Percentiles rank a stretch among this genome's conserved stretches.
These are phyloP conservation scores for Lasiodiplodia hormozganensis DNA, from an alignment of 2,329 filamentous ascomycete species.

Conservation along the genomic window DNA sequence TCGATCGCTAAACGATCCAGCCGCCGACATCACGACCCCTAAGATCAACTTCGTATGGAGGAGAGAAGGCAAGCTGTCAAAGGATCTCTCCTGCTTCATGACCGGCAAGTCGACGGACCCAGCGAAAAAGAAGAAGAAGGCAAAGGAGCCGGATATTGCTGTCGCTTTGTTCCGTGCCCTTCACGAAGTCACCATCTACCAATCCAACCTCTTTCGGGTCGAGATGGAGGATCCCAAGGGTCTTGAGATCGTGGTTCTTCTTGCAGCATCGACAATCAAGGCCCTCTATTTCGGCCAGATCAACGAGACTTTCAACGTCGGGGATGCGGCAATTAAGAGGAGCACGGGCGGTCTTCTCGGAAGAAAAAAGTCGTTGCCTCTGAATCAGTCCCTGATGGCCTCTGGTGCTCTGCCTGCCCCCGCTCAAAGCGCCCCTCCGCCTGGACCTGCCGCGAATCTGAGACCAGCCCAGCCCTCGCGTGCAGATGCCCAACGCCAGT, in stretches of 20 bases:
- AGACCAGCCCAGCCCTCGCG: slow-evolving; percentile 16
- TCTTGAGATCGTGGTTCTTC: slow-evolving; percentile 78
- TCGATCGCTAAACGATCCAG: slow-evolving; percentile 69
- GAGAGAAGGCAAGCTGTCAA: slow-evolving; percentile 82
- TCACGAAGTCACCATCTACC: slow-evolving; percentile 85
- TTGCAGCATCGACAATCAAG: slow-evolving; percentile 66
- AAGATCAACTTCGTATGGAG: slow-evolving; percentile 89
- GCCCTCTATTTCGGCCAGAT: slow-evolving; percentile 69
- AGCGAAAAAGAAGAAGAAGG: slow-evolving; percentile 71
- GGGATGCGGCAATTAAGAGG: slow-evolving; percentile 51
- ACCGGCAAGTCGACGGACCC: slow-evolving; percentile 74
- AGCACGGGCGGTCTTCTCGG: slow-evolving; percentile 44
- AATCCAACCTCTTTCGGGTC: slow-evolving; percentile 87
- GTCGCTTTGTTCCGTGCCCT: slow-evolving; percentile 81
- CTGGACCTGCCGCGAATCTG: background rate
- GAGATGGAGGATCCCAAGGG: slow-evolving; percentile 96
- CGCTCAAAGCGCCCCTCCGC: slow-evolving; percentile 16
- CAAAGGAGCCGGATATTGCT: slow-evolving; percentile 92
- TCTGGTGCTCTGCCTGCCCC: slow-evolving; percentile 5
- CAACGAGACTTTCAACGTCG: slow-evolving; percentile 80
- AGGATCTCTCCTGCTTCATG: slow-evolving; percentile 88
- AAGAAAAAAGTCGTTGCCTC: slow-evolving; percentile 45
- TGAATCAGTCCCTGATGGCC: slow-evolving; percentile 17
- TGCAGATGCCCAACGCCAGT: slow-evolving; percentile 38
- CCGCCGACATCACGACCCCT: slow-evolving; percentile 62